These are phyloP conservation scores for Lignosus rhinocerotis DNA, from an alignment of 1,284 basidiomycete genomes.

Conservation along the genomic window DNA sequence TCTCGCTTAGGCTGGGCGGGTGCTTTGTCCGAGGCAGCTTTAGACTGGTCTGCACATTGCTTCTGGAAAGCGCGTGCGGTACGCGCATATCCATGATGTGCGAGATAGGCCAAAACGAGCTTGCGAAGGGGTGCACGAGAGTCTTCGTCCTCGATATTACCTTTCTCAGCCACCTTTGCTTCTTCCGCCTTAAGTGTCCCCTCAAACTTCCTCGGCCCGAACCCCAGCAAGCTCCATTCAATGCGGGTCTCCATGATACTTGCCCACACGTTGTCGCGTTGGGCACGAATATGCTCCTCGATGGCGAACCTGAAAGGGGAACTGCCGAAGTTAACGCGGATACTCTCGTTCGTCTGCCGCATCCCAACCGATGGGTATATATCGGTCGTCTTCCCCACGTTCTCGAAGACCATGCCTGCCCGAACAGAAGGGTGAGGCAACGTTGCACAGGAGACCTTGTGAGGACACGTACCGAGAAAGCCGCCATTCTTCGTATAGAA, in stretches of 20 bases:
- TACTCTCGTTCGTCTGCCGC: slow-evolving; percentile 69
- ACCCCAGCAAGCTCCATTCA: slow-evolving; percentile 31
- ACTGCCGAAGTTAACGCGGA: slow-evolving; percentile 86
- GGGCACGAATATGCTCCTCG: slow-evolving; percentile 73
- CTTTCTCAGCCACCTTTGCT: slow-evolving; percentile 19
- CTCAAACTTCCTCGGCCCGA: slow-evolving; percentile 25
- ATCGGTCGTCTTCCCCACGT: slow-evolving; percentile 61
- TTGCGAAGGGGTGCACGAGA: slow-evolving; percentile 53
- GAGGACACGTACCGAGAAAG: slow-evolving; percentile 59
- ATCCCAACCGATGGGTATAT: slow-evolving; percentile 88
- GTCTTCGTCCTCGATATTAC: slow-evolving; percentile 29
- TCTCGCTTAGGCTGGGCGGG: slow-evolving; percentile 8
- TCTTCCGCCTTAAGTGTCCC: slow-evolving; percentile 18
- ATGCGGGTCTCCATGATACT: slow-evolving; percentile 56
- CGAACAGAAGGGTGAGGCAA: slow-evolving; percentile 3
- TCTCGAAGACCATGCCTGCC: slow-evolving; percentile 69
- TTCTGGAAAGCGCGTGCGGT: slow-evolving; percentile 65
- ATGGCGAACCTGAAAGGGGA: slow-evolving; percentile 88
- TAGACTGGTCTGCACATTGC: slow-evolving; percentile 25
- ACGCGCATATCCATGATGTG: slow-evolving; percentile 76
- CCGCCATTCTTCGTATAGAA: slow-evolving; percentile 92
- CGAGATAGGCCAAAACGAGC: slow-evolving; percentile 77
- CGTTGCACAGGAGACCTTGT: slow-evolving; percentile 2
- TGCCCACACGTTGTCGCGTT: slow-evolving; percentile 61
- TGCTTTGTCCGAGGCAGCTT: slow-evolving; percentile 11